Base-by-base conservation (phyloP, 768 basidiomycete species). In the Mrakia gelida region DNA sequence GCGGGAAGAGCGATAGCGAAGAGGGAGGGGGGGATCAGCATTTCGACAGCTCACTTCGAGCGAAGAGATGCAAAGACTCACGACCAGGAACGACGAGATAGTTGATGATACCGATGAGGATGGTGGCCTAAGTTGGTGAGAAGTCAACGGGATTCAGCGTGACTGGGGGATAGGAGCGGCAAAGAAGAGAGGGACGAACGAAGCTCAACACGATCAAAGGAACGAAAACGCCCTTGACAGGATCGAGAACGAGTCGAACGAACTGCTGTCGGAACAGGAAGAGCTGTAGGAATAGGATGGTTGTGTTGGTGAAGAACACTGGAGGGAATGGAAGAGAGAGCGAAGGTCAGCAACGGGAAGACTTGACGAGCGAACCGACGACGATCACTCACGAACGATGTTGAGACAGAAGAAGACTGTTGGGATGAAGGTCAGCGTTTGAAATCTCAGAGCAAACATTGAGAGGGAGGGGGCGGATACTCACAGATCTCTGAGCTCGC, bases 301-400 rank as follows among this genome's bases (percentile, higher is more conserved):
- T 73, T 3, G 72, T 34, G 54, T 73, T 73, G 52, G 41, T 28
- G 59, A 73, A 3, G 54, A 73, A 73, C 54, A 73, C 72, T 73
- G n/a, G n/a, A n/a, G n/a, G n/a, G 49, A 9, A 34, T 73, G 7
- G 28, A 8, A 52, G 16, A 23, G 21, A n/a, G 28, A 34, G 45
- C 52, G 26, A 72, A 9, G 8, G 65, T 32, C 10, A 67, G 32
- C 8, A 18, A 28, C 5, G 43, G 30, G 45, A 9, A 15, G 45
- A 49, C 38, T 11, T 3, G 71, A 32, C 7, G 41, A 9, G 4
- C 32, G 52, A 15, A 30, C 1, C 8, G 43, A 45, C 38, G n/a
- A 52, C 11, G 52, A 52, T 15, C 45, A 16, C 72, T 73, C 59
- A 73, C 72, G 34, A 30, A 73, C 3, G 54, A 73, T 73, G 72